These are phyloP conservation scores for Vitis rupestris DNA, from an alignment of 164 flowering plant species.

Conservation along the genomic window DNA sequence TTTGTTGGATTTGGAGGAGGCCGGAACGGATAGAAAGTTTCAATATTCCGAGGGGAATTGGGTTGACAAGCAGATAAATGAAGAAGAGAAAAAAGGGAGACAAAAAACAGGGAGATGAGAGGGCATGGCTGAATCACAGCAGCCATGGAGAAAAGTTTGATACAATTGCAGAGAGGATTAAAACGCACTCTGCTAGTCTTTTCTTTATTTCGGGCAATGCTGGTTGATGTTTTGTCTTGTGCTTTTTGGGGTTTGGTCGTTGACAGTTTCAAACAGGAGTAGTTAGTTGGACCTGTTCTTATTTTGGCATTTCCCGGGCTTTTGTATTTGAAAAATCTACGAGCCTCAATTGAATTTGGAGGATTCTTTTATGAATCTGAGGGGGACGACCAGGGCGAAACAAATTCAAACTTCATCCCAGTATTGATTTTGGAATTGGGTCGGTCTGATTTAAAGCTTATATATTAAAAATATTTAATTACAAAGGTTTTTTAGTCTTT, in stretches of 20 bases:
- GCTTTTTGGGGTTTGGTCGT: constrained; percentile 21
- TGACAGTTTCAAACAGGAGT: constrained; percentile 39
- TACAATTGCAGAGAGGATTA: constrained; percentile 1
- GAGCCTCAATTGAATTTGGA: too few species aligned
- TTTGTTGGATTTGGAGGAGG: constrained; percentile 11
- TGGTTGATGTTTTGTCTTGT: not conserved
- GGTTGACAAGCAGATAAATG: constrained; percentile 29
- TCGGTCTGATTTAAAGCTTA: too few species aligned
- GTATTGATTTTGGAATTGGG: too few species aligned
- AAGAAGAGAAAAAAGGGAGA: constrained; percentile 15
- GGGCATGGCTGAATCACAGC: constrained; percentile 17
- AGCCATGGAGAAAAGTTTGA: constrained; percentile 27
- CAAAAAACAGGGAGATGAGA: constrained; percentile 16
- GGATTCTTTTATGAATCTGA: too few species aligned
- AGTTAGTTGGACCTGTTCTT: constrained; percentile 16
- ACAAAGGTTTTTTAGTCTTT: too few species aligned
- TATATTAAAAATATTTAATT: too few species aligned
- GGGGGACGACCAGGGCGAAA: too few species aligned
- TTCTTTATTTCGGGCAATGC: not conserved
- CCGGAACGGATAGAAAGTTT: constrained; percentile 24
- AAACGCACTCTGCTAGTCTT: constrained; percentile 9
- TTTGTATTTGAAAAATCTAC: not conserved
- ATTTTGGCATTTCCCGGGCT: constrained; percentile 4
- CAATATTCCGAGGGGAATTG: constrained; percentile 51
- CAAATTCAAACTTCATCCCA: too few species aligned